Evolutionary conservation across 78 protist genomes (phyloP).

Genomic region (Dictyostelium brefeldianum): DNA sequence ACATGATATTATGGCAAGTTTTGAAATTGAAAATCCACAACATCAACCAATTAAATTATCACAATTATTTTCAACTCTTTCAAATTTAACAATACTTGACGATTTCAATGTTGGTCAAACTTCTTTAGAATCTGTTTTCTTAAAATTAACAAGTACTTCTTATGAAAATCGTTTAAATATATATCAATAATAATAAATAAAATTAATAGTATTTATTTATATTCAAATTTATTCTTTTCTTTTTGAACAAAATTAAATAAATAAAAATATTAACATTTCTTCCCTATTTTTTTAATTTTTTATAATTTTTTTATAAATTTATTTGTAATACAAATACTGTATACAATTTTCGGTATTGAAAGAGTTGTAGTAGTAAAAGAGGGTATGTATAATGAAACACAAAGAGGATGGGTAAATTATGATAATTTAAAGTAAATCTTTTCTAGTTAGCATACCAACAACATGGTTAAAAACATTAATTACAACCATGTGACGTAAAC

Average conservation of each 20-base stretch:
- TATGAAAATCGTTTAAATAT: neutral
- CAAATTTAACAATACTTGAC: slow-evolving; percentile 33
- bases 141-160: slow-evolving; percentile 38
- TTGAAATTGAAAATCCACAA: neutral
- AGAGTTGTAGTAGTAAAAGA: too few species aligned
- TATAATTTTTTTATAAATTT: too few species aligned
- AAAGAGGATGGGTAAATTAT: too few species aligned
- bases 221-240: too few species aligned
- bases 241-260: too few species aligned
- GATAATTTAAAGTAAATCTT: slow-evolving; percentile 65
- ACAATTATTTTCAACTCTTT: slow-evolving; percentile 23
- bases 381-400: too few species aligned
- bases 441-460: slow-evolving; percentile 73
- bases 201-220: too few species aligned
- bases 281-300: too few species aligned
- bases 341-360: too few species aligned
- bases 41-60: slow-evolving; percentile 6
- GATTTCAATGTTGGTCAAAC: slow-evolving; percentile 44
- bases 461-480: slow-evolving; percentile 73
- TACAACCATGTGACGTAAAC: slow-evolving; percentile 71
- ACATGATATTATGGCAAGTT: slow-evolving; percentile 24
- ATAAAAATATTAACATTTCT: too few species aligned
- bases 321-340: too few species aligned
- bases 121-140: slow-evolving; percentile 63
- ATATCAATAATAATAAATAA: too few species aligned